Percentiles rank a stretch among this genome's conserved stretches.
phyloP scores from a whole-genome alignment of 305 asterid species.

The Petunia hybrid region DNA sequence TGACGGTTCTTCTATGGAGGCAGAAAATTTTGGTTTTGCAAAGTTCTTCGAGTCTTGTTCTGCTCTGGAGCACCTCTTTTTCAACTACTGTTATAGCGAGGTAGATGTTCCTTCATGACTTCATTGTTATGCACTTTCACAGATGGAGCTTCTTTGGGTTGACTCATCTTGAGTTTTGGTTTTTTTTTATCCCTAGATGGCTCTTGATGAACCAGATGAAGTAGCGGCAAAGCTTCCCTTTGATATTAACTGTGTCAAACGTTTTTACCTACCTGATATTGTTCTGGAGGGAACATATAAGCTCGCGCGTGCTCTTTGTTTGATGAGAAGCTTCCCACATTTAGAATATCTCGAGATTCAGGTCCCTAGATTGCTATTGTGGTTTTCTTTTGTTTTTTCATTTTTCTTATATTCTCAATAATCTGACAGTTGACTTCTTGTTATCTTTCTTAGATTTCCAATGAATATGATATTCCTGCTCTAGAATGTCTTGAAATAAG shows the following conservation, averaged over 20 bases:
- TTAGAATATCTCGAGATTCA: constrained; percentile 15
- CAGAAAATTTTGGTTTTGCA: background rate
- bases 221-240: constrained; percentile 24
- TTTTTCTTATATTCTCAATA: no score
- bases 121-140: background rate
- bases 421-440: no score
- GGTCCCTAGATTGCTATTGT: constrained; percentile 4
- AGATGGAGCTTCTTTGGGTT: background rate
- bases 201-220: constrained; percentile 3
- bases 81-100: background rate
- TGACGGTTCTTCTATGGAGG: background rate
- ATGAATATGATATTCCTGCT: no score
- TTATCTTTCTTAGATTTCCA: no score
- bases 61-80: constrained; percentile 15
- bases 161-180: background rate
- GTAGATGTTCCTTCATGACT: constrained; percentile 27
- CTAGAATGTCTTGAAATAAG: no score
- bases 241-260: constrained; percentile 30
- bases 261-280: background rate
- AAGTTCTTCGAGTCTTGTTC: constrained; percentile 27
- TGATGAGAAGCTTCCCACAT: constrained; percentile 38
- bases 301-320: constrained; percentile 30
- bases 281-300: constrained; percentile 16
- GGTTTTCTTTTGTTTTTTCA: no score
- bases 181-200: background rate